A percentile compares a stretch with the other conserved stretches of the same genome.
These are phyloP conservation scores for Candida vaughaniae DNA, from an alignment of 805 yeast genomes.

Conservation along the genomic window DNA sequence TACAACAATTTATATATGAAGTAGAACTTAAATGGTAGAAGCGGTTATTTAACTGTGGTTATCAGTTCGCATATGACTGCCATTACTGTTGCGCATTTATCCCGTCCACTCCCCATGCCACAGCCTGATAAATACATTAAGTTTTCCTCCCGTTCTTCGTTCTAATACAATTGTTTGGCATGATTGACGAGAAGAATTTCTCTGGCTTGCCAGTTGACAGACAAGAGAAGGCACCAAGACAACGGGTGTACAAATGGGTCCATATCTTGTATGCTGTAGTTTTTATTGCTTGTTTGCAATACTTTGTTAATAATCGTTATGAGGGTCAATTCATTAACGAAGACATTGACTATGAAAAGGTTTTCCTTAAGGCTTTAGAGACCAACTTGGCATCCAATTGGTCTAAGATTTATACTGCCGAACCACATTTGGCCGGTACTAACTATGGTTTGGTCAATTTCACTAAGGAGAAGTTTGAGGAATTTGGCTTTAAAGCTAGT, in stretches of 20 bases:
- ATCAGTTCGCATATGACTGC: no score
- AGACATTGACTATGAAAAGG: conserved; percentile 8
- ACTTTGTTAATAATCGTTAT: no score
- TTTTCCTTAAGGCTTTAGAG: conserved; percentile 27
- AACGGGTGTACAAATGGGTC: not conserved
- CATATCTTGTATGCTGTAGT: conserved; percentile 1
- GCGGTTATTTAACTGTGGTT: no score
- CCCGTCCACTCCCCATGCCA: no score
- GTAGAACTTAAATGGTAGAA: no score
- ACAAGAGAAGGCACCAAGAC: not conserved
- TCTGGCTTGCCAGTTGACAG: not conserved
- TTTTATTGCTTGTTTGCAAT: no score
- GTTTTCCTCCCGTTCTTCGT: no score
- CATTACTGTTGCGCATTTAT: no score
- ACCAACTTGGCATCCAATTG: conserved; percentile 42
- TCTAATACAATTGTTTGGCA: not conserved
- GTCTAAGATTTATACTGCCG: conserved; percentile 40
- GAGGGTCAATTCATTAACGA: no score
- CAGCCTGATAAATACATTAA: no score
- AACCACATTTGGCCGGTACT: conserved; percentile 49
- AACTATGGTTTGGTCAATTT: conserved; percentile 44
- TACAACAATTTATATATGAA: no score
- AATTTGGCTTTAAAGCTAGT: conserved; percentile 50
- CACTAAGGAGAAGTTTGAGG: conserved; percentile 49
- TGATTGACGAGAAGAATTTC: conserved; percentile 1